A percentile compares a stretch with the other conserved stretches of the same genome.
Evolutionary conservation across 345 rosid species (phyloP).

Genomic region (Hibiscus trionum): DNA sequence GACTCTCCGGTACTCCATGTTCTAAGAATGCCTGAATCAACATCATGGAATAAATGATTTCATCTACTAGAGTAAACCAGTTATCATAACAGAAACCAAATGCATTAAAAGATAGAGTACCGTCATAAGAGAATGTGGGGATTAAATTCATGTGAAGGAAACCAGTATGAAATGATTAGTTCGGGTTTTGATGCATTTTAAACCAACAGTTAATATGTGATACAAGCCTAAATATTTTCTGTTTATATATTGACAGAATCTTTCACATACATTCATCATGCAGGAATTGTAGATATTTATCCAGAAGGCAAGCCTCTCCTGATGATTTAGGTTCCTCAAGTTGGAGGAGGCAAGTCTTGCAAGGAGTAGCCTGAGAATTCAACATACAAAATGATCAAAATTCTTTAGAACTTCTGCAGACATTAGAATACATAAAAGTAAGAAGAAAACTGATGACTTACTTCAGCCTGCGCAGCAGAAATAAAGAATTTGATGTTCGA

Average conservation of each 20-base stretch:
- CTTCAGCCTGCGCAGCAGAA: conserved; percentile 60
- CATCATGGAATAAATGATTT: not conserved
- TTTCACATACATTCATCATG: conserved; percentile 71
- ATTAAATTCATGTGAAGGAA: not conserved
- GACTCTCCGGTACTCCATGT: conserved; percentile 63
- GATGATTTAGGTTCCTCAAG: conserved; percentile 57
- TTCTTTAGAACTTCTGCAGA: not conserved
- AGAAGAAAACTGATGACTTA: conserved; percentile 20
- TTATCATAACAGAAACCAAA: not conserved
- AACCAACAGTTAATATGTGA: not conserved
- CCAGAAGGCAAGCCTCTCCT: conserved; percentile 94
- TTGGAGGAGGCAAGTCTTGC: conserved; percentile 47
- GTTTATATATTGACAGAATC: not conserved
- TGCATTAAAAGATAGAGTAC: not conserved
- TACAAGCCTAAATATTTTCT: not conserved
- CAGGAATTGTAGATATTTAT: conserved; percentile 80
- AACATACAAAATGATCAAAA: not conserved
- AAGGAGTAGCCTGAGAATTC: conserved; percentile 47
- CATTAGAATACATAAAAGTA: not conserved
- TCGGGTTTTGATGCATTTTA: not conserved
- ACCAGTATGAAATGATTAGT: not conserved
- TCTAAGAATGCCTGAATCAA: conserved; percentile 62
- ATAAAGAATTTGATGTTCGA: conserved; percentile 41
- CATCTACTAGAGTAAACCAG: not conserved
- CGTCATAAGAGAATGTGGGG: not conserved